These are phyloP conservation scores for Wallemia mellicola DNA, from an alignment of 1,284 basidiomycete species.

Conservation along the genomic window DNA sequence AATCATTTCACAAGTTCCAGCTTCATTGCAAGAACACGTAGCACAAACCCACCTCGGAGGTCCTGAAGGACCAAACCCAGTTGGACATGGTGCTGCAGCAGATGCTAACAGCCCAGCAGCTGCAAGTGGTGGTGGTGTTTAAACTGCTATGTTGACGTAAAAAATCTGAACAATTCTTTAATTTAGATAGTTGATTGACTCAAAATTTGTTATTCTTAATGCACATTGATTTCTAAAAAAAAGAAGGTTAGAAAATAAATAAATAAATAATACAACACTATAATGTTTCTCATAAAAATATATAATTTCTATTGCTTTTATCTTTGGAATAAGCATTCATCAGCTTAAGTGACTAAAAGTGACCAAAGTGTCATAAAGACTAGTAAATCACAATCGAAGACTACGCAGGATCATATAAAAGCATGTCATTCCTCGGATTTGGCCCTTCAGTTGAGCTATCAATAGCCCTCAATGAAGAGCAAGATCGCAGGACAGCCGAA, in stretches of 20 bases:
- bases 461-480: slow-evolving; percentile 58
- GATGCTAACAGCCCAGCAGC: not conserved
- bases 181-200: not conserved
- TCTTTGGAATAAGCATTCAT: not conserved
- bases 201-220: not conserved
- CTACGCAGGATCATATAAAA: not conserved
- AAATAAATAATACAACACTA: too few relatives aligned
- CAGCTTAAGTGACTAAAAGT: not conserved
- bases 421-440: slow-evolving; percentile 47
- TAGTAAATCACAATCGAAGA: not conserved
- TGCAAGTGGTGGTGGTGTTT: not conserved
- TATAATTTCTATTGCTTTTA: too few relatives aligned
- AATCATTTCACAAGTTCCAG: not conserved
- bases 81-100: not conserved
- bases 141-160: not conserved
- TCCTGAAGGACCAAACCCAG: not conserved
- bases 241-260: too few relatives aligned
- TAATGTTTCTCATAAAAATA: too few relatives aligned
- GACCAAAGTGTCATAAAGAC: not conserved
- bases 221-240: not conserved
- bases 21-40: not conserved
- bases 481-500: slow-evolving; percentile 42
- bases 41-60: not conserved
- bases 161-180: not conserved
- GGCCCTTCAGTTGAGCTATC: slow-evolving; percentile 71